These are phyloP conservation scores for Neofusicoccum sp. DNA, from an alignment of 2,329 filamentous ascomycete species.

Conservation along the genomic window DNA sequence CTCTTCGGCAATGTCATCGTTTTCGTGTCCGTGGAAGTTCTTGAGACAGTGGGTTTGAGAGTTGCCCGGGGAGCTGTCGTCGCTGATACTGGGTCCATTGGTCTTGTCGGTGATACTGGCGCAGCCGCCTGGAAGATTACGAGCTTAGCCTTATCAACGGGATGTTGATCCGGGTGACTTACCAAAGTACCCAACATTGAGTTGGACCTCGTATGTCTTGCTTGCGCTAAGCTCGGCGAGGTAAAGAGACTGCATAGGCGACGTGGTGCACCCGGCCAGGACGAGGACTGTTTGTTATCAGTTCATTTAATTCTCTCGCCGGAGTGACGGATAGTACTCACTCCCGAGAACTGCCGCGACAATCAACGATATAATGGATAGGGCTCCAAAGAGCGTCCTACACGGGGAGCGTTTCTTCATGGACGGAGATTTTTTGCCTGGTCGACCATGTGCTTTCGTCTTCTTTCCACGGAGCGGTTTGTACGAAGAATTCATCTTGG, in stretches of 20 bases:
- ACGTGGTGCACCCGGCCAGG: neutral
- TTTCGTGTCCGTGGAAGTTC: neutral
- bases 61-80: neutral
- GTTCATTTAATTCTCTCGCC: neutral
- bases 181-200: neutral
- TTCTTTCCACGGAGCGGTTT: too few relatives aligned
- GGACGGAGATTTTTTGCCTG: too few relatives aligned
- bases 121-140: neutral
- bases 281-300: neutral
- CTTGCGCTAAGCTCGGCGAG: neutral
- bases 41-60: neutral
- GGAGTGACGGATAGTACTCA: neutral
- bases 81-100: neutral
- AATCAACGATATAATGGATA: too few relatives aligned
- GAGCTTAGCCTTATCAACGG: neutral
- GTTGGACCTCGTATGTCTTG: neutral
- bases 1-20: neutral
- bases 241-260: neutral
- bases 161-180: neutral
- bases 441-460: too few relatives aligned
- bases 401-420: too few relatives aligned
- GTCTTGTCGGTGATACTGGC: neutral
- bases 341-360: neutral
- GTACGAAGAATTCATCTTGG: too few relatives aligned
- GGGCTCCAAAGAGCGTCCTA: too few relatives aligned